Percentiles rank a stretch among this genome's conserved stretches.
These are phyloP conservation scores for Lipomyces orientalis DNA, from an alignment of 805 yeast species.

Conservation along the genomic window DNA sequence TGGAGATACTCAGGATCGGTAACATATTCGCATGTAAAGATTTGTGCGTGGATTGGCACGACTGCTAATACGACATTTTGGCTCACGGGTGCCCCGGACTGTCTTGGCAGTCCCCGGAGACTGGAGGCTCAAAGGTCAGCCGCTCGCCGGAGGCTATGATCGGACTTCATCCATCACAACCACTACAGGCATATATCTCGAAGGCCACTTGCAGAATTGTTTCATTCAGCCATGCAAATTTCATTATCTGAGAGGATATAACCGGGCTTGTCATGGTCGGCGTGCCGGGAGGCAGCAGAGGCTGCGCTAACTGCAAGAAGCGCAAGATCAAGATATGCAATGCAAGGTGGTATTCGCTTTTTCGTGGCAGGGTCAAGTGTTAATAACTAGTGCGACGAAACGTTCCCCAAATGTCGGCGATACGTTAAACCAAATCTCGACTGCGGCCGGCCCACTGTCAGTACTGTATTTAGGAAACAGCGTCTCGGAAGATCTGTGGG, in stretches of 20 bases:
- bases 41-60: no score
- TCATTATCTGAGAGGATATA: background rate
- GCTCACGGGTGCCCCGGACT: no score
- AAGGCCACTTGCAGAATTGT: background rate
- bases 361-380: background rate
- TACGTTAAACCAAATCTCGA: constrained; percentile 21
- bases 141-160: background rate
- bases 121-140: background rate
- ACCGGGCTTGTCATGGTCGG: constrained; percentile 25
- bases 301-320: constrained; percentile 26
- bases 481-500: background rate
- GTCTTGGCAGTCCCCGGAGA: background rate
- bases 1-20: no score
- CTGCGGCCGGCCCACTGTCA: constrained; percentile 25
- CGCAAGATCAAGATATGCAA: constrained; percentile 26
- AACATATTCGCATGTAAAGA: no score
- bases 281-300: constrained; percentile 29
- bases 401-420: constrained; percentile 25
- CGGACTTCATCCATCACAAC: background rate
- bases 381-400: constrained; percentile 28
- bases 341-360: background rate
- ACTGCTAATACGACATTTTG: no score
- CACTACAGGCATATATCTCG: background rate
- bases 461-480: constrained; percentile 18
- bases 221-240: background rate